Base-by-base conservation (phyloP, 1,284 basidiomycete species). In the Jaminaea rosea region DNA sequence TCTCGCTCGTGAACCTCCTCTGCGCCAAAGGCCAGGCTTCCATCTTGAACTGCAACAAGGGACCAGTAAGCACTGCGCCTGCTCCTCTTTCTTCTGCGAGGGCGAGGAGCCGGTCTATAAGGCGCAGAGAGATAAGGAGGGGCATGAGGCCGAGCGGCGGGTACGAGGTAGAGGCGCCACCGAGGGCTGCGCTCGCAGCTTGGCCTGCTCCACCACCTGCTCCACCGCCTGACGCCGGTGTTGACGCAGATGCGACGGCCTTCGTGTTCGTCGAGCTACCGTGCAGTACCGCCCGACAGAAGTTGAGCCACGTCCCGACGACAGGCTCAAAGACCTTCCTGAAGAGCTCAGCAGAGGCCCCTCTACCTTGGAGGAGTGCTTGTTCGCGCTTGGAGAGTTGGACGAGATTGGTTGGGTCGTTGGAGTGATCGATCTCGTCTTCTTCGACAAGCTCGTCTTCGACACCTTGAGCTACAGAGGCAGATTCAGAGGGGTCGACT, bases 281-380 rank as follows among this genome's bases (percentile, higher is more conserved):
- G 29, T 8, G 15, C 11, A 42, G 39, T 11, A 42, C 19, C 17
- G 39, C 2, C 6, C 39, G 39, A 5, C 19, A 42, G 17, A 42
- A 42, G 19, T 44, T 52, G 15, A 27, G 37, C 55, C 60, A 71
- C 21, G 55, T 59, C 0, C 48, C 24, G 0, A 70, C 39, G 0
- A 59, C 57, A 10, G 71, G 71, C 50, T 73, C 69, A 51, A 70
- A 59, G 19, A 71, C 62, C 58, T 73, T 70, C 39, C 57, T 65
- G 52, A 69, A 71, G 4, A 69, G 54, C 53, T 67, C 68, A 36
- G 68, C 67, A 15, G 29, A 52, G 13, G 60, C 65, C 2, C 55
- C 50, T 24, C 56, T 19, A 0, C 53, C 55, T 26, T 52, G 29
- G n/a, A 62, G 15, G 3, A 44, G 41, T 2, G 26, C 23, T 31